A percentile compares a stretch with the other conserved stretches of the same genome.
Evolutionary conservation across 2,329 filamentous ascomycete genomes (phyloP).

Genomic region (Colletotrichum camelliae): DNA sequence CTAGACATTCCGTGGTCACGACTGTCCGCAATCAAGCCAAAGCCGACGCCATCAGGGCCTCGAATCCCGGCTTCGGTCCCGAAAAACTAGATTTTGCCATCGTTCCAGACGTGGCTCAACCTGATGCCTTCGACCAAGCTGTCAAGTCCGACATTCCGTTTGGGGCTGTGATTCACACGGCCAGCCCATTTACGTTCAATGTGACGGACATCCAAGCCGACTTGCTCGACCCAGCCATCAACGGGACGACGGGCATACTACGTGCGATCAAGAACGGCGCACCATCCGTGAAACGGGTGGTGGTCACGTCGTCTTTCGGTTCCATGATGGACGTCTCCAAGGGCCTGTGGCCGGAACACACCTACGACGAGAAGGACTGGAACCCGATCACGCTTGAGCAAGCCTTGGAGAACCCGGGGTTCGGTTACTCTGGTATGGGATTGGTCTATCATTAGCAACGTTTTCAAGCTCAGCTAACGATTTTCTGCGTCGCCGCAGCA

Average conservation of each 20-base stretch:
- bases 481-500: slow-evolving; percentile 31
- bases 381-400: slow-evolving; percentile 55
- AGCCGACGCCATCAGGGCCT: slow-evolving; percentile 52
- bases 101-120: slow-evolving; percentile 78
- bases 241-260: slow-evolving; percentile 62
- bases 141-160: slow-evolving; percentile 40
- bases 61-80: slow-evolving; percentile 43
- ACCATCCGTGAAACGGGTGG: slow-evolving; percentile 70
- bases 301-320: slow-evolving; percentile 53
- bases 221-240: slow-evolving; percentile 61
- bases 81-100: slow-evolving; percentile 53
- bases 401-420: slow-evolving; percentile 23
- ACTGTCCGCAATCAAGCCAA: slow-evolving; percentile 60
- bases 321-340: slow-evolving; percentile 46
- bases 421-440: not conserved
- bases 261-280: slow-evolving; percentile 62
- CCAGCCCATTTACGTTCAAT: slow-evolving; percentile 62
- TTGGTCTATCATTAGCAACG: not conserved
- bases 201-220: slow-evolving; percentile 54
- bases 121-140: slow-evolving; percentile 74
- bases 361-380: slow-evolving; percentile 55
- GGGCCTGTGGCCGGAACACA: slow-evolving; percentile 40
- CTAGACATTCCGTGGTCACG: slow-evolving; percentile 46
- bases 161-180: slow-evolving; percentile 63
- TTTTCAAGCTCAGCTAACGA: slow-evolving; percentile 48